Evolutionary conservation across 2,329 filamentous ascomycete genomes (phyloP).

Genomic region (Colletotrichum neosansevieriae): DNA sequence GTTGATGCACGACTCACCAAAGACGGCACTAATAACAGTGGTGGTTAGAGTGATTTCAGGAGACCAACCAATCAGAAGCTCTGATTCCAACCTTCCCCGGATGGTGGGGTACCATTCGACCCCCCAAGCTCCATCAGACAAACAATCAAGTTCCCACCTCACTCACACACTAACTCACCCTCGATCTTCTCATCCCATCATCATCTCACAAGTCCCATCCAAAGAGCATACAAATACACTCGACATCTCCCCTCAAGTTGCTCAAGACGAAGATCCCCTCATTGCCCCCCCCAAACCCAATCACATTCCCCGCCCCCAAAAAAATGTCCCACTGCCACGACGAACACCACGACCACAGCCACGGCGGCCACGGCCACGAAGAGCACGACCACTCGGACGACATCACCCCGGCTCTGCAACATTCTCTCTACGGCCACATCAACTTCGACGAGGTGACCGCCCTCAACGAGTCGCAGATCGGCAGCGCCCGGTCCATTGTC

Average conservation of each 20-base stretch:
- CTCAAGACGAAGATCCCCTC: background rate
- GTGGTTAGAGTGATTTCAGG: background rate
- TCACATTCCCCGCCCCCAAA: background rate
- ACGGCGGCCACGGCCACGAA: slow-evolving; percentile 66
- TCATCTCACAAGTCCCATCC: background rate
- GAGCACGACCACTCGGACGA: slow-evolving; percentile 92
- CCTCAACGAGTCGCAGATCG: slow-evolving; percentile 80
- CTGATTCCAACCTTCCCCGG: slow-evolving; percentile 13
- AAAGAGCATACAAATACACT: background rate
- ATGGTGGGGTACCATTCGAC: slow-evolving; percentile 10
- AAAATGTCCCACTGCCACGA: slow-evolving; percentile 63
- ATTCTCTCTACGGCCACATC: slow-evolving; percentile 91
- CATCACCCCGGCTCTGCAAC: slow-evolving; percentile 90
- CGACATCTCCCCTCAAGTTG: no score
- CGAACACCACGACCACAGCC: slow-evolving; percentile 63
- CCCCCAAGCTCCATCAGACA: background rate
- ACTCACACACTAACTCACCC: background rate
- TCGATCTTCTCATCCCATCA: background rate
- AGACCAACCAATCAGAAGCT: slow-evolving; percentile 17
- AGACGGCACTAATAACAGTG: background rate
- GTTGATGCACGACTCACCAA: no score
- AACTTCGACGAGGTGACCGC: slow-evolving; percentile 88
- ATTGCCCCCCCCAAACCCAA: background rate
- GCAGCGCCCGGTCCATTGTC: slow-evolving; percentile 79
- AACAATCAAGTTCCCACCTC: background rate